Base-by-base conservation (phyloP, 352 stramenopile genomes). In the Pythium oligandrum region DNA sequence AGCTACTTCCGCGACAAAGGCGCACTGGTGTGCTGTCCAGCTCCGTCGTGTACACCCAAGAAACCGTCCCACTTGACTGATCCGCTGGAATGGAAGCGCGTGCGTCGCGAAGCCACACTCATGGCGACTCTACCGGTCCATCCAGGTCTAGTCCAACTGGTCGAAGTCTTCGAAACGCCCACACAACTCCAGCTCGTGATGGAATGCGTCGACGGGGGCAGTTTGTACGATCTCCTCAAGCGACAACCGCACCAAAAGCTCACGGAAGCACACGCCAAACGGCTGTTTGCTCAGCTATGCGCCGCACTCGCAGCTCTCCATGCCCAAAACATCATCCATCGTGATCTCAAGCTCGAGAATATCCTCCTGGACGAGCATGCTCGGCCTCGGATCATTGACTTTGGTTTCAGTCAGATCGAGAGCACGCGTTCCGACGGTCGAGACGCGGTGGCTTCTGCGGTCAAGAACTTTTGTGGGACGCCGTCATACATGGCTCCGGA, bases 401-500 rank as follows among this genome's bases (percentile, higher is more conserved):
- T 90, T 60, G 78, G 78, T 26, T 88, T 88, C 34, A 86, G 77
- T 43, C 71, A 84, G 45, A 64, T 79, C 10, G 75, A 87, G 49
- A 56, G 7, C 38, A 42, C 12, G 7, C 7, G 12, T 42, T 12
- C 38, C 7, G 12, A 8, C 12, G 38, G 38, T 8, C 7, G 12
- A 12, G 7, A 12, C 12, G 38, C 38, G 7, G 7, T 12, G 38
- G 38, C 38, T 12, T 42, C 60, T 4, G 39, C 6, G 8, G 68
- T 67, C 34, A 94, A 93, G 65, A 88, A 73, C 40, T 87, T 90
- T 46, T 92, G 81, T 48, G 81, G 81, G 17, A 90, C 75, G 0
- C 75, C 81, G 36, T 71, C 80, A 42, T 93, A 92, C 51, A 91
- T 93, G 79, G 83, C 83, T 1, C 81, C 83, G 1, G 81, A 93